Evolutionary conservation across 495 filamentous ascomycete genomes (phyloP).

Genomic region (Paragyromitra xinjiangensis): DNA sequence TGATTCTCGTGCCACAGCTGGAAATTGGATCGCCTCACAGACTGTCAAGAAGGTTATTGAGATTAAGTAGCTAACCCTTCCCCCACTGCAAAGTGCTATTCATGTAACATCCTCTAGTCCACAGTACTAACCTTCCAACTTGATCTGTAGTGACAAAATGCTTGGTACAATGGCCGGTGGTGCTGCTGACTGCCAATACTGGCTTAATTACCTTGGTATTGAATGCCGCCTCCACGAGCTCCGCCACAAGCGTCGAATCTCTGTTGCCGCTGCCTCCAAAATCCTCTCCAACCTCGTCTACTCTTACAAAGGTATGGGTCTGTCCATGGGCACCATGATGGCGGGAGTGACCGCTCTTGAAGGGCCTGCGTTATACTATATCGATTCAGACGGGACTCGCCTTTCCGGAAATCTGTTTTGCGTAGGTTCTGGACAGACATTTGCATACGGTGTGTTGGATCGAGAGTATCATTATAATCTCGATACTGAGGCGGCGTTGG

Average conservation of each 20-base stretch:
- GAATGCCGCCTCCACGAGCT: slow-evolving; percentile 99
- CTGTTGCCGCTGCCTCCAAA: slow-evolving; percentile 95
- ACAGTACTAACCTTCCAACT: not conserved
- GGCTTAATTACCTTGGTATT: slow-evolving; percentile 97
- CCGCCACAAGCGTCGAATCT: slow-evolving; percentile 97
- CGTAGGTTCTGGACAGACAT: slow-evolving; percentile 97
- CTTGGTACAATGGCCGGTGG: slow-evolving; percentile 98
- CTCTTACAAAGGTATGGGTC: slow-evolving; percentile 95
- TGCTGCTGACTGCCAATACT: slow-evolving; percentile 99
- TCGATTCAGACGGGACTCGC: slow-evolving; percentile 95
- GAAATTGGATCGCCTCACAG: slow-evolving; percentile 98
- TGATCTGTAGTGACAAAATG: slow-evolving; percentile 64
- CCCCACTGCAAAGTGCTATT: not conserved
- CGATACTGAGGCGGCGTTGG: slow-evolving; percentile 83
- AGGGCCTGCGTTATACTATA: slow-evolving; percentile 97
- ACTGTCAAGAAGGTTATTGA: slow-evolving; percentile 99
- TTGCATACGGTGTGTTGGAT: slow-evolving; percentile 97
- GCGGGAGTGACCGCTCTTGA: slow-evolving; percentile 95
- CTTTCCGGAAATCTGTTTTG: slow-evolving; percentile 95
- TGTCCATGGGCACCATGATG: slow-evolving; percentile 99
- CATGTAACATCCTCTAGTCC: not conserved
- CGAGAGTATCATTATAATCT: slow-evolving; percentile 93
- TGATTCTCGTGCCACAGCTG: slow-evolving; percentile 93
- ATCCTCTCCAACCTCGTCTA: slow-evolving; percentile 98
- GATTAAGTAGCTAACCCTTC: slow-evolving; percentile 70